Conservation (phyloP, 148 eudicot species). For the Vaccinium vitisidaea region DNA sequence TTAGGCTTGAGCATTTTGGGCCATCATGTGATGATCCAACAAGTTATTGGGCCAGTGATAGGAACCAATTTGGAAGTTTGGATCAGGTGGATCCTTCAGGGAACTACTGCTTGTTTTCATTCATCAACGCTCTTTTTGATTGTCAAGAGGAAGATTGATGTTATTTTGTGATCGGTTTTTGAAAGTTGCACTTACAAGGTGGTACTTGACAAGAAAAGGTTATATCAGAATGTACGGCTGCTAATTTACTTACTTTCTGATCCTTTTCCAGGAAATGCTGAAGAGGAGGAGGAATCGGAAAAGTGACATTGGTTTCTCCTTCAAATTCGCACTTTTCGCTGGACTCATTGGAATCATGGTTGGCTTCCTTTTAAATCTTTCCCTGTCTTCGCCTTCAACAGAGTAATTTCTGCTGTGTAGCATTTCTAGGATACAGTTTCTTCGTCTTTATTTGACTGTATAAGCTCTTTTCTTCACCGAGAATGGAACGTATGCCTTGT, state of each 20-base stretch:
- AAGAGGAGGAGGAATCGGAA: slow-evolving; percentile 50
- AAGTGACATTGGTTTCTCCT: slow-evolving; percentile 58
- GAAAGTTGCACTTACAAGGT: background rate
- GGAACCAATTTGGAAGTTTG: background rate
- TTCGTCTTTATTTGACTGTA: slow-evolving; percentile 1
- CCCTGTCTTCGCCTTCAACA: slow-evolving; percentile 45
- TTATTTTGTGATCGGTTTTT: background rate
- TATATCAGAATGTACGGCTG: slow-evolving; percentile 27
- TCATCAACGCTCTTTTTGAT: slow-evolving; percentile 19
- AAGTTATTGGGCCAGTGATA: too few relatives aligned
- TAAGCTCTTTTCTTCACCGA: background rate
- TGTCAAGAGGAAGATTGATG: background rate
- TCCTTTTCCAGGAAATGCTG: slow-evolving; percentile 51
- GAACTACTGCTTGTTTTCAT: slow-evolving; percentile 3
- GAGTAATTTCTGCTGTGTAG: slow-evolving; percentile 20
- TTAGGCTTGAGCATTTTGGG: too few relatives aligned
- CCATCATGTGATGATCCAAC: too few relatives aligned
- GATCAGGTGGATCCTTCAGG: background rate
- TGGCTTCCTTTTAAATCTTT: slow-evolving; percentile 63
- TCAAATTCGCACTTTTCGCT: slow-evolving; percentile 56
- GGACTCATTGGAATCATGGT: slow-evolving; percentile 61
- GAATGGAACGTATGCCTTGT: background rate
- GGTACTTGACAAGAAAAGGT: background rate
- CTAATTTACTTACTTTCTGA: background rate
- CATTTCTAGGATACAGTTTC: background rate